A percentile compares a stretch with the other conserved stretches of the same genome.
These are phyloP conservation scores for Penicillium turbatum DNA, from an alignment of 495 filamentous ascomycete genomes.

Conservation along the genomic window DNA sequence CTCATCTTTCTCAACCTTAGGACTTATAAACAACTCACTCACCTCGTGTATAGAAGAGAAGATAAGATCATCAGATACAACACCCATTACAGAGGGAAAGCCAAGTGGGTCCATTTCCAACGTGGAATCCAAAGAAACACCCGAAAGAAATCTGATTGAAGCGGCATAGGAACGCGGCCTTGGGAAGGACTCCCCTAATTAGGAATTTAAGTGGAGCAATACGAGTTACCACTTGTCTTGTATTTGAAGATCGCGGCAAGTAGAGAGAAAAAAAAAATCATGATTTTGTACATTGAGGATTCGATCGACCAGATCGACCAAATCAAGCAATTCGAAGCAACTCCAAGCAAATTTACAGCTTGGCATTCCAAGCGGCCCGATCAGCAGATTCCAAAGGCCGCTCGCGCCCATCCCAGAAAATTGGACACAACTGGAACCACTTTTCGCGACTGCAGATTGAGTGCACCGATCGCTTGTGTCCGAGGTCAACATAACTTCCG, in stretches of 20 bases:
- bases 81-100: background rate
- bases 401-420: conserved; percentile 47
- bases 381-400: conserved; percentile 44
- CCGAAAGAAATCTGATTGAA: conserved; percentile 1
- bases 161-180: background rate
- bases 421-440: conserved; percentile 63
- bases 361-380: conserved; percentile 47
- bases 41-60: too few relatives aligned
- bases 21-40: too few relatives aligned
- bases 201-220: background rate
- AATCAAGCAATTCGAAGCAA: background rate
- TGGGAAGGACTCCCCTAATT: background rate
- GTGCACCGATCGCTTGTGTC: conserved; percentile 62
- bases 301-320: too few relatives aligned
- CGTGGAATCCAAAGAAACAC: background rate
- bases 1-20: too few relatives aligned
- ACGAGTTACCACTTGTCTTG: background rate
- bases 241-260: background rate
- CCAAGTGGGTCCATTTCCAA: background rate
- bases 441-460: conserved; percentile 57
- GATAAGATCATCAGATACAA: too few relatives aligned
- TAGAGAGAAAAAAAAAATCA: background rate
- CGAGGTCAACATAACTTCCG: conserved; percentile 62
- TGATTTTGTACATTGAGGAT: background rate
- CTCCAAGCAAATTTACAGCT: conserved; percentile 25